Percentiles rank a stretch among this genome's conserved stretches.
These are phyloP conservation scores for Penicillium occitanis DNA, from an alignment of 2,329 filamentous ascomycete genomes.

Conservation along the genomic window DNA sequence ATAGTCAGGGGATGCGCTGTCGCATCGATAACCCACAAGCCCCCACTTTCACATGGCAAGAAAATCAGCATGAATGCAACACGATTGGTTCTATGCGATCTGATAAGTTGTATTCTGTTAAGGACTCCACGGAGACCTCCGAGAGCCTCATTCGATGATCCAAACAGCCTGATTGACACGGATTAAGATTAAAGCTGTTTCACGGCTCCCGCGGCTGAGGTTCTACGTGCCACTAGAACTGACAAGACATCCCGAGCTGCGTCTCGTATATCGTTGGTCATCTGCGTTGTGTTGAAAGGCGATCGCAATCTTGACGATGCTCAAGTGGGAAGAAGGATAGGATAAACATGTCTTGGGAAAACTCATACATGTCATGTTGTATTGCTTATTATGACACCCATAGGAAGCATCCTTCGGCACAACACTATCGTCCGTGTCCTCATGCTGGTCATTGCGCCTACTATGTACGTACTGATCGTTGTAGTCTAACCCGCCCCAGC, in stretches of 20 bases:
- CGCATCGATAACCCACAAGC: background rate
- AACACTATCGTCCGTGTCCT: background rate
- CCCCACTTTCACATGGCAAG: background rate
- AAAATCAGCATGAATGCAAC: background rate
- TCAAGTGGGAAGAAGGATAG: too few relatives aligned
- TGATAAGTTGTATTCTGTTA: background rate
- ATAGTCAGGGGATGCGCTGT: background rate
- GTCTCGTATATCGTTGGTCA: background rate
- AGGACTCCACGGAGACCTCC: background rate
- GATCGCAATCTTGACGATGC: background rate
- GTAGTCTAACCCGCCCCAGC: background rate
- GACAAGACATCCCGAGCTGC: background rate
- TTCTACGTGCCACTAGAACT: background rate
- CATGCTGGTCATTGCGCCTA: background rate
- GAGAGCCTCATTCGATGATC: slow-evolving; percentile 1
- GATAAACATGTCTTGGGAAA: background rate
- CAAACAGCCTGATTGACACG: background rate
- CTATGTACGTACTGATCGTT: too few relatives aligned
- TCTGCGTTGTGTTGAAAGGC: background rate
- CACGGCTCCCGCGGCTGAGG: background rate
- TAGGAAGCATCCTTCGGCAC: background rate
- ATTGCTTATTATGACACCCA: background rate
- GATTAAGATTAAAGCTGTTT: slow-evolving; percentile 2
- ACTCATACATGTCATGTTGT: background rate
- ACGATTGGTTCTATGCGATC: background rate